Evolutionary conservation across 116 monocot genomes (phyloP).

Genomic region (Zostera marina): DNA sequence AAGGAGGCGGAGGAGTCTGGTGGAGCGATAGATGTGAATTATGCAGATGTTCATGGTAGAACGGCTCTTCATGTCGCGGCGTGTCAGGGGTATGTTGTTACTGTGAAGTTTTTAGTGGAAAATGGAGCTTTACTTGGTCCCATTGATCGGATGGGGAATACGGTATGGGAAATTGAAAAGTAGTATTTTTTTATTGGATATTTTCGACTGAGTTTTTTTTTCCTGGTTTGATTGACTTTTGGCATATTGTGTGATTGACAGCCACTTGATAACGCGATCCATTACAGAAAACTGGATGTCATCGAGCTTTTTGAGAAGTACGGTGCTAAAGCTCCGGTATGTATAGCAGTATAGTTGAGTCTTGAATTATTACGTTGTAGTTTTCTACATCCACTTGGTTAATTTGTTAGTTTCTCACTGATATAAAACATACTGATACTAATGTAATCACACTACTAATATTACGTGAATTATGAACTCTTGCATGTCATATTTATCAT

Average conservation of each 20-base stretch:
- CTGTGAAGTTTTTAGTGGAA: conserved; percentile 43
- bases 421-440: too few species aligned
- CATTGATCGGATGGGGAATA: conserved; percentile 81
- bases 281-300: conserved; percentile 60
- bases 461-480: too few species aligned
- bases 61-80: conserved; percentile 88
- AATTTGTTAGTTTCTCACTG: too few species aligned
- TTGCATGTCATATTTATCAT: too few species aligned
- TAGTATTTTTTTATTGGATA: neutral
- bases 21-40: conserved; percentile 36
- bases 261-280: conserved; percentile 91
- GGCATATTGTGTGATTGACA: conserved; percentile 12
- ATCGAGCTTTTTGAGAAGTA: conserved; percentile 71
- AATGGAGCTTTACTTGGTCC: conserved; percentile 49
- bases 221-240: neutral
- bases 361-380: neutral
- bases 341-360: neutral
- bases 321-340: conserved; percentile 72
- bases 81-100: conserved; percentile 50
- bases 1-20: conserved; percentile 21
- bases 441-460: too few species aligned
- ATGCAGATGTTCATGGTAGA: conserved; percentile 53
- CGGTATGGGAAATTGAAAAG: conserved; percentile 22
- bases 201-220: neutral
- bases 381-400: too few species aligned